Evolutionary conservation across 768 basidiomycete species (phyloP).

Genomic region (Agaricus sinodeliciosus): DNA sequence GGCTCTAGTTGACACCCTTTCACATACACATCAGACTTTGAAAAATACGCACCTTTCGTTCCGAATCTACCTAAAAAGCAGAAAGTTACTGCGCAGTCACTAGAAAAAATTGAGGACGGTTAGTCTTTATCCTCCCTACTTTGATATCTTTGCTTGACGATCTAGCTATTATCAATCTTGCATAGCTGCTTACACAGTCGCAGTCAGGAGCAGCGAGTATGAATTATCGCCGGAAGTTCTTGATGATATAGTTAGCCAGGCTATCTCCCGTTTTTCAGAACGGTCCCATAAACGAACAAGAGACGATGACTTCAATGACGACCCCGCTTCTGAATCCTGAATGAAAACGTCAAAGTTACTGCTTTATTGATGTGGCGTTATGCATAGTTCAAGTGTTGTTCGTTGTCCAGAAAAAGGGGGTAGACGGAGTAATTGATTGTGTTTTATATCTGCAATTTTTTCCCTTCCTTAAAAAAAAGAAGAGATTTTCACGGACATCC

Average conservation of each 20-base stretch:
- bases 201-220: conserved; percentile 67
- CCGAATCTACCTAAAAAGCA: conserved; percentile 84
- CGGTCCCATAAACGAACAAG: conserved; percentile 9
- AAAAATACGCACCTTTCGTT: conserved; percentile 63
- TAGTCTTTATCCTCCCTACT: conserved; percentile 13
- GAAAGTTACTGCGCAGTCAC: conserved; percentile 73
- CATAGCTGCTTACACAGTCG: conserved; percentile 66
- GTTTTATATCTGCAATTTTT: too few relatives aligned
- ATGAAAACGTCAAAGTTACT: too few relatives aligned
- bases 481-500: too few relatives aligned
- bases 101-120: conserved; percentile 96
- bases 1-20: neutral
- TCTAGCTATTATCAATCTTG: conserved; percentile 2
- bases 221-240: conserved; percentile 61
- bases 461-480: too few relatives aligned
- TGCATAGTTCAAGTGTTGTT: too few relatives aligned
- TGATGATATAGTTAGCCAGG: conserved; percentile 58
- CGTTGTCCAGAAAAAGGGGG: too few relatives aligned
- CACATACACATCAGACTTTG: conserved; percentile 49
- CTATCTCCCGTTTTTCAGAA: conserved; percentile 27
- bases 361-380: too few relatives aligned
- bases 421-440: too few relatives aligned
- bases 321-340: neutral
- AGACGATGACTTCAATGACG: conserved; percentile 14
- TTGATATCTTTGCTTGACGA: conserved; percentile 1